phyloP scores from a whole-genome alignment of 805 yeast genomes.

The Cyberlindnera misumaiensis region DNA sequence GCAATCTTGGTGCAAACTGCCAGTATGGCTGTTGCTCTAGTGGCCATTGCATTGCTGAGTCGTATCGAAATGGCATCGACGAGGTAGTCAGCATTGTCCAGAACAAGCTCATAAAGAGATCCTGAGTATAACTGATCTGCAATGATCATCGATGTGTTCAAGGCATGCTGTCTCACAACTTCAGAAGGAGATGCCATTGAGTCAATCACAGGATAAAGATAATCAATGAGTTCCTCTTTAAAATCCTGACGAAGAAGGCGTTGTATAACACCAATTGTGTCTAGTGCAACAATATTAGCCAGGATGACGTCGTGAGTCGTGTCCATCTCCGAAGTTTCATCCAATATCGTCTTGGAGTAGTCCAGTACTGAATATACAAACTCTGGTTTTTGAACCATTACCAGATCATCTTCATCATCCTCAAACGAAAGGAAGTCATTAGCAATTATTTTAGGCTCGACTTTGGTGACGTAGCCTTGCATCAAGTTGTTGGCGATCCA shows the following conservation, averaged over 20 bases:
- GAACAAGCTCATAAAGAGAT: constrained; percentile 48
- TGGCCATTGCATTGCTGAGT: constrained; percentile 61
- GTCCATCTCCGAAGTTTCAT: constrained; percentile 24
- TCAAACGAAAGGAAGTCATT: constrained; percentile 27
- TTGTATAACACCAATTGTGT: constrained; percentile 33
- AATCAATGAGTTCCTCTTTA: constrained; percentile 56
- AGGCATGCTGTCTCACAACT: constrained; percentile 43
- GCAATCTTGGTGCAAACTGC: constrained; percentile 64
- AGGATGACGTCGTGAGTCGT: constrained; percentile 8
- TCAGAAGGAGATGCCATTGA: constrained; percentile 53
- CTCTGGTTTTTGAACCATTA: constrained; percentile 19
- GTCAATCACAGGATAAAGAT: constrained; percentile 66
- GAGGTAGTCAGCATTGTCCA: constrained; percentile 71
- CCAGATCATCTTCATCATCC: constrained; percentile 16
- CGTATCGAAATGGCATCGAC: constrained; percentile 70
- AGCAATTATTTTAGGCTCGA: constrained; percentile 8
- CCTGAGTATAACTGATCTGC: constrained; percentile 47
- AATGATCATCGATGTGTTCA: constrained; percentile 42
- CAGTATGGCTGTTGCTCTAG: constrained; percentile 69
- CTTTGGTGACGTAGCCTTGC: constrained; percentile 16
- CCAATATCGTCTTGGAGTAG: constrained; percentile 36
- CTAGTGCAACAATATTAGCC: constrained; percentile 33
- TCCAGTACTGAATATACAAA: constrained; percentile 29
- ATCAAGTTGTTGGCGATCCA: constrained; percentile 34
- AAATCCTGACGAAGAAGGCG: constrained; percentile 20